A percentile compares a stretch with the other conserved stretches of the same genome.
Evolutionary conservation across 176 grass and related monocot genomes (phyloP).

Genomic region (Calamus simplicifolius): DNA sequence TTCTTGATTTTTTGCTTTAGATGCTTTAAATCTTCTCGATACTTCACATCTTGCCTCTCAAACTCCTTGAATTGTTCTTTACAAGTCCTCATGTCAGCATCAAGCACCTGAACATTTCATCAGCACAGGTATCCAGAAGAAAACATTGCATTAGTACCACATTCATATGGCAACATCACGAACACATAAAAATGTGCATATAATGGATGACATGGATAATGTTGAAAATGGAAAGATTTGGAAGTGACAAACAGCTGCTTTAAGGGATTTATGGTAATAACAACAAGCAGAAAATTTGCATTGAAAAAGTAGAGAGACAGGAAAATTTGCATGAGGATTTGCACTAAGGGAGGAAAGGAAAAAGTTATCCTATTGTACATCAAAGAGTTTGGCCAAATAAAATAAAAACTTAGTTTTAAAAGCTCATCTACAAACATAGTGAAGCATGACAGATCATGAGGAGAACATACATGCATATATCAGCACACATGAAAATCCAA

Average conservation of each 20-base stretch:
- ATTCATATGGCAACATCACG: background rate
- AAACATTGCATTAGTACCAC: constrained; percentile 1
- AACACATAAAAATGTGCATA: background rate
- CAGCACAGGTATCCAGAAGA: background rate
- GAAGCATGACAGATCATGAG: no score
- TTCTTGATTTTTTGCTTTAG: constrained; percentile 84
- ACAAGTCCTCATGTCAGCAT: constrained; percentile 72
- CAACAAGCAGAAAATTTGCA: no score
- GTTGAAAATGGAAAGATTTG: no score
- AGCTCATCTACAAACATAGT: no score
- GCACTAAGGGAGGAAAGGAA: background rate
- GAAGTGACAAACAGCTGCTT: no score
- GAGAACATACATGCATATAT: no score
- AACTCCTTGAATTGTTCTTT: constrained; percentile 92
- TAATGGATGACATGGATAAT: background rate
- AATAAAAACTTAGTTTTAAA: no score
- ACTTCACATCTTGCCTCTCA: constrained; percentile 80
- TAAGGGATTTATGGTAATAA: no score
- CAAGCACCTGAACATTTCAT: constrained; percentile 48
- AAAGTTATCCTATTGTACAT: background rate
- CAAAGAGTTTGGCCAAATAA: background rate
- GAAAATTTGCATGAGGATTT: no score
- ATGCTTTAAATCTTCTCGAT: constrained; percentile 87
- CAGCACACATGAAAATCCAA: no score
- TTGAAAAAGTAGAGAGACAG: no score